Percentiles rank a stretch among this genome's conserved stretches.
These are phyloP conservation scores for Cryptococcus amylolentus DNA, from an alignment of 1,284 basidiomycete species.

Conservation along the genomic window DNA sequence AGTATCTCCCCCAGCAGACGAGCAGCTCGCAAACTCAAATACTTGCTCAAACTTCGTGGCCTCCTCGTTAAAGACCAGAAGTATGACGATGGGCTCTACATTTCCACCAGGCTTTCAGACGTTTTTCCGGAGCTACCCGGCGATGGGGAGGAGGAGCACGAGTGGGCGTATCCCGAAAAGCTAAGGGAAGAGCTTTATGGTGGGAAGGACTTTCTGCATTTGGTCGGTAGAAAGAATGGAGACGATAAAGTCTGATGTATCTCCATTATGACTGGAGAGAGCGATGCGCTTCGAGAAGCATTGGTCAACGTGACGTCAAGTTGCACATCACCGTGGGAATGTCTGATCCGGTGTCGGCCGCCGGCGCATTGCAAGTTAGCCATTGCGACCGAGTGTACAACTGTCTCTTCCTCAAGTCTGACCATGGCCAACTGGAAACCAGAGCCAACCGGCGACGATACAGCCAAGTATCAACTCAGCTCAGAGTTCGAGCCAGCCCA, in stretches of 20 bases:
- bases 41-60: constrained; percentile 6
- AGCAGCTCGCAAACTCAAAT: constrained; percentile 8
- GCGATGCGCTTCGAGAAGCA: too few species aligned
- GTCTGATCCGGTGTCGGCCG: too few species aligned
- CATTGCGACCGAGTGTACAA: too few species aligned
- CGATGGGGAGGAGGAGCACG: neutral
- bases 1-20: constrained; percentile 10
- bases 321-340: too few species aligned
- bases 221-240: too few species aligned
- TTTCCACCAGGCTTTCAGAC: neutral
- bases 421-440: too few species aligned
- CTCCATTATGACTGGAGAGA: too few species aligned
- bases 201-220: too few species aligned
- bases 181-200: constrained; percentile 2
- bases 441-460: neutral
- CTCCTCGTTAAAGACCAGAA: neutral
- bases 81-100: neutral
- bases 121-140: neutral
- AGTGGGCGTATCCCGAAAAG: neutral
- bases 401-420: too few species aligned
- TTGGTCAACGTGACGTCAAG: too few species aligned
- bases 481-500: constrained; percentile 9
- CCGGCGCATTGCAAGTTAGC: too few species aligned
- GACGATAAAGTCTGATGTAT: too few species aligned
- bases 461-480: constrained; percentile 11